Evolutionary conservation across 2,329 filamentous ascomycete species (phyloP).

Genomic region (Graphilbum fragrans): DNA sequence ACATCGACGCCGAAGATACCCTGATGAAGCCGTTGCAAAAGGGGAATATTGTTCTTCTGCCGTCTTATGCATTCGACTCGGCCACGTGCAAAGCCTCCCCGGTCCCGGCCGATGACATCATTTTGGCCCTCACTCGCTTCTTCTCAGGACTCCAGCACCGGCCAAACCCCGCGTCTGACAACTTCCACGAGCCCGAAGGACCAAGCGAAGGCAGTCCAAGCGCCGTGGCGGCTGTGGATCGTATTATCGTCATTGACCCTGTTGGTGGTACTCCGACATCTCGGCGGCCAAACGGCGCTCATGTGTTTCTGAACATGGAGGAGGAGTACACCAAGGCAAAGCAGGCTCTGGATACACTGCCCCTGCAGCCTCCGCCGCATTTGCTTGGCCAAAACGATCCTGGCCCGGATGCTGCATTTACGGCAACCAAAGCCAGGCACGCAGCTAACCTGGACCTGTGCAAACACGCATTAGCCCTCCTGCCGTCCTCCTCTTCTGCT

Average conservation of each 20-base stretch:
- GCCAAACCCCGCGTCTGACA: background rate
- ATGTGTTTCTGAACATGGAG: conserved; percentile 86
- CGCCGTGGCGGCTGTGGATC: conserved; percentile 55
- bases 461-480: conserved; percentile 55
- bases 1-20: conserved; percentile 34
- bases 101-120: conserved; percentile 44
- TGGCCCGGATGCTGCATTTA: background rate
- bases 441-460: conserved; percentile 64
- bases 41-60: conserved; percentile 59
- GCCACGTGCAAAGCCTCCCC: conserved; percentile 25
- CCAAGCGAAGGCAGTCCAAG: conserved; percentile 9
- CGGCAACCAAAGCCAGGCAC: conserved; percentile 27
- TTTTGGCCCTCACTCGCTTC: conserved; percentile 66
- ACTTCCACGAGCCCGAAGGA: too few species aligned
- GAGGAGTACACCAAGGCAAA: conserved; percentile 70
- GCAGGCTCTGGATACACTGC: conserved; percentile 37
- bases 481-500: conserved; percentile 76
- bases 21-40: conserved; percentile 54
- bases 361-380: background rate
- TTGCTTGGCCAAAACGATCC: background rate
- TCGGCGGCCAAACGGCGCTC: conserved; percentile 47
- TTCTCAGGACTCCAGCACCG: conserved; percentile 50
- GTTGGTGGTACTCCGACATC: conserved; percentile 71
- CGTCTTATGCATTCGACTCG: conserved; percentile 31
- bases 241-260: conserved; percentile 80